Base-by-base conservation (phyloP, 2,329 filamentous ascomycete genomes). In the Lachnellula hyalina region DNA sequence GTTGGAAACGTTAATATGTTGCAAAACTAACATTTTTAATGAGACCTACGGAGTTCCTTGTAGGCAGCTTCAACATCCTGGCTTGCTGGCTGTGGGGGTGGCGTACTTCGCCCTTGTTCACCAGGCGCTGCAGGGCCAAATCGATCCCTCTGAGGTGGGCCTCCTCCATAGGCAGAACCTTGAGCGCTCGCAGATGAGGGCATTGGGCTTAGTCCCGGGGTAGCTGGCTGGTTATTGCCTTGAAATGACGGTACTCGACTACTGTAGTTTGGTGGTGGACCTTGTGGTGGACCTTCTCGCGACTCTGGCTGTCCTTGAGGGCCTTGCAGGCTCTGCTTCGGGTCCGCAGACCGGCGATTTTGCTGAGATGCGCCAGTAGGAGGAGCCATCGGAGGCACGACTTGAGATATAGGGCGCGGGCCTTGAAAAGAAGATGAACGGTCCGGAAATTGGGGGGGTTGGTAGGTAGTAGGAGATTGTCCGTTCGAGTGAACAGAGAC, bases 61-160 rank as follows among this genome's bases (percentile, higher is more conserved):
- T 62, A 76, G 58, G 51, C 72, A 67, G 58, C 72, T 40, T 60
- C 59, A 7, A 67, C 53, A 51, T 68, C 65, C 55, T 62, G 57
- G n/a, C 68, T 63, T 46, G 55, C 50, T 40, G 65, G 57, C 45
- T 58, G 59, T 14, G 72, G 73, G 28, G 73, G 75, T 35, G 77
- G 76, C 17, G 77, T 78, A 56, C 68, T 75, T 53, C 75, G 73
- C 12, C 76, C 74, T 53, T 71, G 65, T 58, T 82, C 64, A 61
- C 70, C 65, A 14, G 54, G 58, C 36, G 59, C 62, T 11, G 62
- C 19, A 23, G 51, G 36, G 36, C 52, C 57, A 50, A 61, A 65
- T 23, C 66, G 63, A 44, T 68, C 68, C 59, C 67, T 64, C 48
- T 70, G 68, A 40, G 63, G 65, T 21, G 65, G 65, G 4, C 65